Evolutionary conservation across 257 asterid species (phyloP).

Genomic region (Jasminum sambac): DNA sequence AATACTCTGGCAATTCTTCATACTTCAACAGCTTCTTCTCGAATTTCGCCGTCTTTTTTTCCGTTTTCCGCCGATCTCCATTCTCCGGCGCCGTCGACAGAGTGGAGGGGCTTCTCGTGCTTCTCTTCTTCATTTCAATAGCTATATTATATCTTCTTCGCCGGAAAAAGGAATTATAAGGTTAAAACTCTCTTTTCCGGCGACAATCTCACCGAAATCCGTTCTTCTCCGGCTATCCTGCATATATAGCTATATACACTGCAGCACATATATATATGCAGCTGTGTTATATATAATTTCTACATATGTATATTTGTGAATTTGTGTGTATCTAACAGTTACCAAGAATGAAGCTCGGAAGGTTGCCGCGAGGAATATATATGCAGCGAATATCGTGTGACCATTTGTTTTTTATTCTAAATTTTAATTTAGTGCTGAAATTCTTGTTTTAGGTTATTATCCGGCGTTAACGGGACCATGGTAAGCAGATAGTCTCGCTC

Average conservation of each 20-base stretch:
- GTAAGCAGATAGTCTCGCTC: neutral
- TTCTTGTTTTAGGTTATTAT: neutral
- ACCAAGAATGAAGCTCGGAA: conserved; percentile 10
- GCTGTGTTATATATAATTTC: neutral
- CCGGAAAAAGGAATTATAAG: conserved; percentile 27
- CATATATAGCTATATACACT: neutral
- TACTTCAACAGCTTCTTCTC: conserved; percentile 48
- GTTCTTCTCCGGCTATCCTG: conserved; percentile 15
- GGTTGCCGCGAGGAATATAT: conserved; percentile 23
- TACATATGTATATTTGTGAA: neutral
- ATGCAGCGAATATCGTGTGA: conserved; percentile 27
- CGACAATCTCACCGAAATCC: conserved; percentile 33
- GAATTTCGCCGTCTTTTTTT: conserved; percentile 25
- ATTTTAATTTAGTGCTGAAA: neutral
- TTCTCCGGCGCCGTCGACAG: conserved; percentile 14
- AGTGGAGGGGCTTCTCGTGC: conserved; percentile 21
- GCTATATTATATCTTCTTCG: conserved; percentile 6
- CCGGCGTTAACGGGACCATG: neutral
- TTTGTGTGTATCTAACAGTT: neutral
- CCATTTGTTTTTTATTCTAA: conserved; percentile 10
- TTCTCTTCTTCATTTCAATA: conserved; percentile 41
- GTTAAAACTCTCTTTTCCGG: conserved; percentile 31
- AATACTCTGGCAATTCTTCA: conserved; percentile 79
- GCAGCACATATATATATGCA: neutral
- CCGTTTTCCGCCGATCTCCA: conserved; percentile 12